Percentiles rank a stretch among this genome's conserved stretches.
Evolutionary conservation across 257 asterid genomes (phyloP).

Genomic region (Fraxinus quadrangulata): DNA sequence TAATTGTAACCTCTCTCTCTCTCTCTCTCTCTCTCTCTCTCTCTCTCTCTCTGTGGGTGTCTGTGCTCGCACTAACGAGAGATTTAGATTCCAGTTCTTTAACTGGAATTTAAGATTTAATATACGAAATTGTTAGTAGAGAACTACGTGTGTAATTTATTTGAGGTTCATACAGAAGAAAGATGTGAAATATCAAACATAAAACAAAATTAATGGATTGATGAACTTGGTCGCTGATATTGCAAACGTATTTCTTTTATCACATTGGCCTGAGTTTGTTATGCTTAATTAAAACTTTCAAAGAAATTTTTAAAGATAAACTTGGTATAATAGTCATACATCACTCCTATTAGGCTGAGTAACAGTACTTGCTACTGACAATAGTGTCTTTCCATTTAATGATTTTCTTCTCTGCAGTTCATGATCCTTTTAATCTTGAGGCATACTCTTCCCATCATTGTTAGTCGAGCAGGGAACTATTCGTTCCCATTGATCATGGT

Average conservation of each 20-base stretch:
- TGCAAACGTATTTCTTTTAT: background rate
- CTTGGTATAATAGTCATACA: background rate
- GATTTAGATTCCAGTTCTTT: background rate
- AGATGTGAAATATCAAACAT: background rate
- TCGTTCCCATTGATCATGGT: conserved; percentile 80
- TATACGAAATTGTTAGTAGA: background rate
- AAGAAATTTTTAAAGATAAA: background rate
- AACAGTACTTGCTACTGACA: background rate
- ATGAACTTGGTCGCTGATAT: background rate
- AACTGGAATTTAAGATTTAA: background rate
- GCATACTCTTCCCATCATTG: conserved; percentile 79
- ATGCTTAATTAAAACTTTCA: background rate
- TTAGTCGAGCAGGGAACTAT: conserved; percentile 61
- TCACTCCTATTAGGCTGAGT: background rate
- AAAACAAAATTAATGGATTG: background rate
- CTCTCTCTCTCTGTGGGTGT: background rate
- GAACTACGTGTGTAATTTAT: background rate
- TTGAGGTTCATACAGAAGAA: background rate
- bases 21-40: conserved; percentile 31
- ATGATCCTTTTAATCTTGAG: conserved; percentile 79
- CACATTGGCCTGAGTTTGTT: background rate
- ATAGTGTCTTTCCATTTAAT: background rate
- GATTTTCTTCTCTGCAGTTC: conserved; percentile 51
- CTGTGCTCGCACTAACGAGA: no score
- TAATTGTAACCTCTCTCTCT: conserved; percentile 53